Evolutionary conservation across 2,329 filamentous ascomycete genomes (phyloP).

Genomic region (Fusarium citri): DNA sequence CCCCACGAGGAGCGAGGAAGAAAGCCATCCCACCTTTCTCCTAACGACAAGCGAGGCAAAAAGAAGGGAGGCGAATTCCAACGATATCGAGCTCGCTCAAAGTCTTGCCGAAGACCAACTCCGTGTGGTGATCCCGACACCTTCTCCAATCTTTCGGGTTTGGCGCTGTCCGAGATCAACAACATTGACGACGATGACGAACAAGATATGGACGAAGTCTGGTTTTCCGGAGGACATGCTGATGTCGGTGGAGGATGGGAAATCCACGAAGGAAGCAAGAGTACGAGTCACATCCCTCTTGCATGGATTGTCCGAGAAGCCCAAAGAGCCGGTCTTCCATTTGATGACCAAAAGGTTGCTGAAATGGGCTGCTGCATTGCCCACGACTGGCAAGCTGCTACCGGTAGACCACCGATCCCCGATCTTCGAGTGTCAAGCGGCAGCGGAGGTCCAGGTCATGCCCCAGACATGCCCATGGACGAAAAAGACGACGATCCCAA

Average conservation of each 20-base stretch:
- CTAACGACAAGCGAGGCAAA: conserved; percentile 16
- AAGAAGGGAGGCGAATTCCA: conserved; percentile 43
- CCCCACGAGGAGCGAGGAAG: conserved; percentile 35
- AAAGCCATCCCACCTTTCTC: conserved; percentile 12
- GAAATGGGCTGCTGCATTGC: conserved; percentile 68
- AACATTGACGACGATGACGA: conserved; percentile 60
- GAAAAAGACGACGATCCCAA: conserved; percentile 39
- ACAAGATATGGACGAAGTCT: conserved; percentile 83
- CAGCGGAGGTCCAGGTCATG: conserved; percentile 31
- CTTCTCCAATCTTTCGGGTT: conserved; percentile 49
- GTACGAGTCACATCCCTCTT: conserved; percentile 75
- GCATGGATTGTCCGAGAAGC: conserved; percentile 76
- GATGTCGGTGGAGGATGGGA: conserved; percentile 85
- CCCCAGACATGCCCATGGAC: conserved; percentile 39
- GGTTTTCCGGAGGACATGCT: conserved; percentile 83
- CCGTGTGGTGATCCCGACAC: conserved; percentile 41
- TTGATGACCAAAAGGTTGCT: conserved; percentile 75
- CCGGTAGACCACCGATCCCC: conserved; percentile 44
- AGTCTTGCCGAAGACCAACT: conserved; percentile 49
- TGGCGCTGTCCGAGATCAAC: conserved; percentile 44
- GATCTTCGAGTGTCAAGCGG: conserved; percentile 47
- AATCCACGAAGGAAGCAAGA: conserved; percentile 65
- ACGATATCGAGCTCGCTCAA: conserved; percentile 57
- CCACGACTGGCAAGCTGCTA: conserved; percentile 7
- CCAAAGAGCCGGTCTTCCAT: conserved; percentile 72